Base-by-base conservation (phyloP, 2,329 filamentous ascomycete genomes). In the Trichoderma sp. region DNA sequence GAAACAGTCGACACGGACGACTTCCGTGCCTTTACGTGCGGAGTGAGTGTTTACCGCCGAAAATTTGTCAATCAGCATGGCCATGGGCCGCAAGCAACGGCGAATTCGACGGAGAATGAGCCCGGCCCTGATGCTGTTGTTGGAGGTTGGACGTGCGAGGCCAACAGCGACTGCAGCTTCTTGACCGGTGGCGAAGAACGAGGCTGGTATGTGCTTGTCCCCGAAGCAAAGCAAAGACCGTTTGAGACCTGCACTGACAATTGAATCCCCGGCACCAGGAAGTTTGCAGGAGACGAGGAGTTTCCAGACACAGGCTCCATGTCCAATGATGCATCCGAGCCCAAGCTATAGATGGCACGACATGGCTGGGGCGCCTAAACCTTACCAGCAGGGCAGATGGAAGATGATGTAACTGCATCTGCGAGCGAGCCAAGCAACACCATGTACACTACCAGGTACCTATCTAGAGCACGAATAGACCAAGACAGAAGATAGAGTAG, bases 151-250 rank as follows among this genome's bases (percentile, higher is more conserved):
- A 85, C 88, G 51, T 94, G 93, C 76, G 86, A 88, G 70, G 77
- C 87, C 65, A 95, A 97, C 81, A 93, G 93, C 18, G 93, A 97
- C 78, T 97, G 94, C 76, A 90, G 87, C 70, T 97, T 95, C 79
- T 82, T 98, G 73, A 88, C 84, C 66, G 86, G 86, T 66, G 95
- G 95, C 8, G 90, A 91, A 74, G 95, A 98, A 80, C 86, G 94
- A 82, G 94, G 94, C 77, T 98, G 95, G 94, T 96, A 75, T 78
- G 86, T 83, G 37, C 18, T n/a, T n/a, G 7, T 52, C 54, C 24
- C 28, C 24, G 10, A 37, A 32, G 10, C 24, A 10, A 18, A 61
- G 16, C 11, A 43, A 30, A 26, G 69, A 71, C 60, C 66, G 10
- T 3, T 55, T 28, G 10, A 64, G 63, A 51, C 18, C n/a, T 34